Conservation (phyloP, 805 yeast species). For the Priceomyces medius region DNA sequence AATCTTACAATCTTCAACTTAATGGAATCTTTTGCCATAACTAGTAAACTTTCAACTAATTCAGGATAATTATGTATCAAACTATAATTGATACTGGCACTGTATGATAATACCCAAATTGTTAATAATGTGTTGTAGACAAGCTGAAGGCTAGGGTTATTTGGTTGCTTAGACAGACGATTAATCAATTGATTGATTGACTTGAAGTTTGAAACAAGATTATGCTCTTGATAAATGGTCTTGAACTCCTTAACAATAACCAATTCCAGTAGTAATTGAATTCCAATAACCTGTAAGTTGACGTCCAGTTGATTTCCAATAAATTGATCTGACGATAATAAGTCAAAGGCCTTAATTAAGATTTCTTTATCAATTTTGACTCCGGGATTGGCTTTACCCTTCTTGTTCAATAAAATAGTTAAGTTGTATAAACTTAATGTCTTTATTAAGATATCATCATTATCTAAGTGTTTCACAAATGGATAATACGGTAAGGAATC, state of each 20-base stretch:
- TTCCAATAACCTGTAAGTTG: constrained; percentile 55
- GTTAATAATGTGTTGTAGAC: constrained; percentile 77
- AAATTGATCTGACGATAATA: constrained; percentile 28
- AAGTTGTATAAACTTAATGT: constrained; percentile 56
- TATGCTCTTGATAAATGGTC: constrained; percentile 39
- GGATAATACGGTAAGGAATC: constrained; percentile 52
- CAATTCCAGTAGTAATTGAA: constrained; percentile 65
- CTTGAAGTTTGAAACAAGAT: constrained; percentile 34
- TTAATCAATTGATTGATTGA: constrained; percentile 30
- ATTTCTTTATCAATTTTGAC: constrained; percentile 36
- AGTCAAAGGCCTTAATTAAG: constrained; percentile 38
- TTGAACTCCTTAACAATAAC: constrained; percentile 56
- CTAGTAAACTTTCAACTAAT: constrained; percentile 51
- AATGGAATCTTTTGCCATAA: constrained; percentile 73
- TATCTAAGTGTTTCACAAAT: constrained; percentile 50
- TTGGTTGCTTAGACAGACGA: constrained; percentile 32
- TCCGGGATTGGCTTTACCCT: constrained; percentile 17
- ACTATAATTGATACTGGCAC: constrained; percentile 46
- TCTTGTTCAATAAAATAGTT: constrained; percentile 43
- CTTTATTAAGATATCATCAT: constrained; percentile 56
- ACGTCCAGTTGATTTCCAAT: constrained; percentile 33
- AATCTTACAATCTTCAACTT: constrained; percentile 90
- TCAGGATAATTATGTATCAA: constrained; percentile 54
- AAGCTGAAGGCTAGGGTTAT: constrained; percentile 64
- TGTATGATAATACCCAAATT: constrained; percentile 85